These are phyloP conservation scores for Colletotrichum lupini DNA, from an alignment of 2,329 filamentous ascomycete genomes.

Conservation along the genomic window DNA sequence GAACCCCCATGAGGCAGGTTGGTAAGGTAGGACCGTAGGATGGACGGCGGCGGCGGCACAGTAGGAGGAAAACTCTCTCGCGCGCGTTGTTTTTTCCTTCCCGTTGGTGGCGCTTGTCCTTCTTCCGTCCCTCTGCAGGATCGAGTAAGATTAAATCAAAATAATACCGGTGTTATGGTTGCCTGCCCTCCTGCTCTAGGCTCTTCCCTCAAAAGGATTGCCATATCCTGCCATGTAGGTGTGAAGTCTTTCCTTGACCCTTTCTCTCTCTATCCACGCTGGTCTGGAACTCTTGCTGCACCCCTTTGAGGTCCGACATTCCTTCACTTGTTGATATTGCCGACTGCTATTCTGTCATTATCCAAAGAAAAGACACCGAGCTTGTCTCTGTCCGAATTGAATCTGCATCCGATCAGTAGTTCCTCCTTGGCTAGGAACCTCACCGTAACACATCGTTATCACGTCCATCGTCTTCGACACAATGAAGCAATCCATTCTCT, in stretches of 20 bases:
- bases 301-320: constrained; percentile 20
- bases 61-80: background rate
- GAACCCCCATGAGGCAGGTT: background rate
- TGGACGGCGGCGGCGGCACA: no score
- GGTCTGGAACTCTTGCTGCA: constrained; percentile 11
- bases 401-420: background rate
- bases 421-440: constrained; percentile 7
- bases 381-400: background rate
- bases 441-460: background rate
- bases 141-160: constrained; percentile 6
- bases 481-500: constrained; percentile 35
- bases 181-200: background rate
- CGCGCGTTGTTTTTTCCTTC: background rate
- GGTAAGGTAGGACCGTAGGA: background rate
- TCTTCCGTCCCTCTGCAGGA: constrained; percentile 7
- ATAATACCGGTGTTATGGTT: background rate
- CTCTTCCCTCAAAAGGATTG: background rate
- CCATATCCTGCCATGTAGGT: background rate
- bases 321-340: constrained; percentile 4
- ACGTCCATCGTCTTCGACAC: constrained; percentile 25
- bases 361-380: constrained; percentile 1
- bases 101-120: constrained; percentile 10
- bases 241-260: background rate
- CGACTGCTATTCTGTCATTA: constrained; percentile 18
- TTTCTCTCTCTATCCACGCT: constrained; percentile 18